Conservation (phyloP, 352 stramenopile species). For the Plasmopara halstedii region DNA sequence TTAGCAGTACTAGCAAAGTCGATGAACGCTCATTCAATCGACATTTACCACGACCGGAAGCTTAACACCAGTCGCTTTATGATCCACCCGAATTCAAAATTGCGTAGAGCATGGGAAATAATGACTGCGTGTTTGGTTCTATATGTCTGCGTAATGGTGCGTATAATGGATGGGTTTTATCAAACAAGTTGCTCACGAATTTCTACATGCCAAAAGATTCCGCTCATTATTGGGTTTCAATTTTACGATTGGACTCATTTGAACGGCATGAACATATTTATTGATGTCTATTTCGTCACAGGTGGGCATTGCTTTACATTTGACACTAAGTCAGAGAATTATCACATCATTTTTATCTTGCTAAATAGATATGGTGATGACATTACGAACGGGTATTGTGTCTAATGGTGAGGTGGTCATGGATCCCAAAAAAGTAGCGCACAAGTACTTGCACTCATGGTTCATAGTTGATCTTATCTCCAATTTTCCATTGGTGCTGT, state of each 20-base stretch:
- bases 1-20: constrained; percentile 20
- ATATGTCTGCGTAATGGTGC: constrained; percentile 67
- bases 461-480: constrained; percentile 80
- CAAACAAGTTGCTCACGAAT: not conserved
- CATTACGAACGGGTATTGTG: constrained; percentile 66
- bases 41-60: constrained; percentile 76
- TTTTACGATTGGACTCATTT: constrained; percentile 57
- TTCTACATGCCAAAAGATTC: constrained; percentile 13
- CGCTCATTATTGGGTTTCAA: constrained; percentile 58
- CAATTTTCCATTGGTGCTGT: constrained; percentile 72
- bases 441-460: constrained; percentile 70
- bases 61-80: constrained; percentile 50
- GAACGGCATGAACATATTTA: constrained; percentile 48
- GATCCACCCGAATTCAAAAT: constrained; percentile 75
- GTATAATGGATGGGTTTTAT: not conserved
- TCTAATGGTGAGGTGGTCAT: constrained; percentile 76
- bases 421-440: constrained; percentile 48
- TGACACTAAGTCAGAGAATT: no score
- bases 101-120: constrained; percentile 64
- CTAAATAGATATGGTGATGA: constrained; percentile 66
- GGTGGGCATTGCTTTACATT: constrained; percentile 11
- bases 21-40: constrained; percentile 43
- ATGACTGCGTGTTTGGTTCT: constrained; percentile 60
- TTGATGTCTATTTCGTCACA: constrained; percentile 75
- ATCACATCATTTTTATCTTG: not conserved